Evolutionary conservation across 179 eudicot species (phyloP), one percentile per base, ranked within the genome.

Genomic region (Nepenthes alata): DNA sequence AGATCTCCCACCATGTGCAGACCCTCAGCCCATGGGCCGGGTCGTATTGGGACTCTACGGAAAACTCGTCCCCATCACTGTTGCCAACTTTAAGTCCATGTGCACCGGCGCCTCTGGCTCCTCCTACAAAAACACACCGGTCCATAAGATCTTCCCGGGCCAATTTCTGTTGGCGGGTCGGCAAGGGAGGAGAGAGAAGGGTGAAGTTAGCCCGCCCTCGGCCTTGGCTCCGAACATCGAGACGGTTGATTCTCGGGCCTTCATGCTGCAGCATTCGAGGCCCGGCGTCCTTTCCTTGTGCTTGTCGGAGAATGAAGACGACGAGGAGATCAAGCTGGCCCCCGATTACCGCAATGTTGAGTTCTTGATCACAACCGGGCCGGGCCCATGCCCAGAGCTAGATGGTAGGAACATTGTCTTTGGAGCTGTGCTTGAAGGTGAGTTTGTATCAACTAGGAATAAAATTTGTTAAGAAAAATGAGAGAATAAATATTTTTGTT

Each of bases 331-430:
- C 60, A 93, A 89, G 71, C 66, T 93, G 0, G 77, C 85, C 35
- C 84, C 84, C 0, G 67, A 85, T 59, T 93, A 93, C 25, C 82
- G 77, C 37, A 93, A 93, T 68, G 94, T 93, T 4, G 98, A 93
- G 85, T 93, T 93, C 76, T 69, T 93, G 80, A 83, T 93, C 53
- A 93, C 98, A 0, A 89, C 98, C 11, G 98, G 98, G 1, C 98
- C 97, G 15, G 98, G 87, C 49, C 98, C 98, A 0, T 83, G 94
- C 63, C 98, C 98, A 2, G 75, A 93, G 59, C 95, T 93, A 56
- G 98, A 93, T 70, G 80, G 67, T 47, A 79, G 55, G 74, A 93
- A 93, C 69, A 89, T 93, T 47, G 87, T 93, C 55, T 93, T 93
- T 54, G 98, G 98, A 13, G 53, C 81, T 41, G 98, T 93, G 48